Conservation (phyloP, 1,284 basidiomycete genomes). For the Rhodotorula sp. region DNA sequence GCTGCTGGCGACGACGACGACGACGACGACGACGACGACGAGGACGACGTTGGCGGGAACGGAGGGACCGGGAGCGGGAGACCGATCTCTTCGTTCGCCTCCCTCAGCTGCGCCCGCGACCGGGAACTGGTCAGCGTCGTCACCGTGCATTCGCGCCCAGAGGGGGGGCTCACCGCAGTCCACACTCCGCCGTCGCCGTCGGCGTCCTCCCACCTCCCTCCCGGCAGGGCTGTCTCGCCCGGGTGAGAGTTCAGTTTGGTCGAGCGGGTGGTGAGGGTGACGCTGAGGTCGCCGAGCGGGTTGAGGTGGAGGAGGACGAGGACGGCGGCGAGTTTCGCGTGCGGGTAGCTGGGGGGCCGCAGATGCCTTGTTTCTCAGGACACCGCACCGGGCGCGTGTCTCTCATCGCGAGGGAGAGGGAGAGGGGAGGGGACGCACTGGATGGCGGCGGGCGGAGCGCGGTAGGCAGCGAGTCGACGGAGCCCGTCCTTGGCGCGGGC, state of each 20-base stretch:
- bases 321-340: slow-evolving; percentile 35
- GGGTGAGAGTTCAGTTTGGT: slow-evolving; percentile 37
- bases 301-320: slow-evolving; percentile 40
- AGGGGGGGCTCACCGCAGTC: slow-evolving; percentile 26
- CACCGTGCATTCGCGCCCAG: no score
- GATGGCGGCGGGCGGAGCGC: not conserved
- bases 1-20: no score
- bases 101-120: slow-evolving; percentile 41
- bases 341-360: slow-evolving; percentile 29
- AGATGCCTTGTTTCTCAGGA: no score
- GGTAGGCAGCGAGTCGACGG: not conserved
- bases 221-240: slow-evolving; percentile 43
- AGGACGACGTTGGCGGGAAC: not conserved
- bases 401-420: no score
- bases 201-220: slow-evolving; percentile 38
- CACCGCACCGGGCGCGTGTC: no score
- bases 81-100: slow-evolving; percentile 42
- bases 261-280: slow-evolving; percentile 40
- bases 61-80: slow-evolving; percentile 12
- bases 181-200: slow-evolving; percentile 19
- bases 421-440: slow-evolving; percentile 1
- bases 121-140: no score
- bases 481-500: not conserved
- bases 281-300: slow-evolving; percentile 16
- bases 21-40: no score